phyloP scores from a whole-genome alignment of 768 basidiomycete genomes.

The Chiua virens region DNA sequence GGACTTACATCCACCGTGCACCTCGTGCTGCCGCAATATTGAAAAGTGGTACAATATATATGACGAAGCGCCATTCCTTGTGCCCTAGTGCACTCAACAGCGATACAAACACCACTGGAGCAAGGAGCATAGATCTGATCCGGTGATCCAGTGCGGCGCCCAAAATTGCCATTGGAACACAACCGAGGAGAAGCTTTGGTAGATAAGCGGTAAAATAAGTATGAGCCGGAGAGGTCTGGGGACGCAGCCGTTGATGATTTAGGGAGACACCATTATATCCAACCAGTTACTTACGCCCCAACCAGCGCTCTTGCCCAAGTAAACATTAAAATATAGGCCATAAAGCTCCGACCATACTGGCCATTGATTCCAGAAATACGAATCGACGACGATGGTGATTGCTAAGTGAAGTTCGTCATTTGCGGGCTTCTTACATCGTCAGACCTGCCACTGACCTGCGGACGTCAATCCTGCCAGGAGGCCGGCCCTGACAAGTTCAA shows the following conservation, averaged over 20 bases:
- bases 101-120: conserved; percentile 52
- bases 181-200: conserved; percentile 73
- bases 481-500: conserved; percentile 48
- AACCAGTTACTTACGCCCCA: conserved; percentile 76
- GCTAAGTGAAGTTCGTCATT: conserved; percentile 37
- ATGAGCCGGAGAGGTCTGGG: conserved; percentile 66
- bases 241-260: not conserved
- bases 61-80: conserved; percentile 97
- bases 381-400: conserved; percentile 68
- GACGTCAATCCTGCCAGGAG: conserved; percentile 49
- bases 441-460: conserved; percentile 41
- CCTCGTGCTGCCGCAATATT: conserved; percentile 79
- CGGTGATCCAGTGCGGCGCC: conserved; percentile 49
- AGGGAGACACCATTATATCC: not conserved
- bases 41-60: conserved; percentile 80
- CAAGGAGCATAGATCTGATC: conserved; percentile 50
- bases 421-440: not conserved
- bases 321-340: conserved; percentile 80
- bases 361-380: conserved; percentile 77
- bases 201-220: conserved; percentile 67
- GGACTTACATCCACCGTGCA: conserved; percentile 60
- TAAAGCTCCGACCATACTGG: conserved; percentile 87
- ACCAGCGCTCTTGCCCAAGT: conserved; percentile 79
- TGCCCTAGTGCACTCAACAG: conserved; percentile 79
- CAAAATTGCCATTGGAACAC: conserved; percentile 60